Conservation (phyloP, 2,329 filamentous ascomycete genomes). For the Fusarium sp. region DNA sequence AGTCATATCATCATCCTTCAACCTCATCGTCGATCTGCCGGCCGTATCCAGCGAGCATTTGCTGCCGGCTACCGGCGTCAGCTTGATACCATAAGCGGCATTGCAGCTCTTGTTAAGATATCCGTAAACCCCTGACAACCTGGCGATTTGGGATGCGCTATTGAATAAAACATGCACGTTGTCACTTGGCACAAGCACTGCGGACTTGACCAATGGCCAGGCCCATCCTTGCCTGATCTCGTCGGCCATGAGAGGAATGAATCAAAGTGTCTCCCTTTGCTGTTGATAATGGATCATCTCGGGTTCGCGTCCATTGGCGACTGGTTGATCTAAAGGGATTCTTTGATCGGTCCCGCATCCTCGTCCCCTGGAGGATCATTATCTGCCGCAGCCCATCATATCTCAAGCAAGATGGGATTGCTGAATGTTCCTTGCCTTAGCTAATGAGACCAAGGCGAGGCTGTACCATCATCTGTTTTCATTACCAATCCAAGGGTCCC, state of each 20-base stretch:
- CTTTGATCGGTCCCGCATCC: conserved; percentile 4
- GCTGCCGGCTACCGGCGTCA: conserved; percentile 22
- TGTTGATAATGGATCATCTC: conserved; percentile 21
- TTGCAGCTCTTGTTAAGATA: not conserved
- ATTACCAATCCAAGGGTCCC: conserved; percentile 16
- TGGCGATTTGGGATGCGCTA: conserved; percentile 22
- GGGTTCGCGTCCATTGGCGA: conserved; percentile 18
- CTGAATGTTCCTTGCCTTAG: conserved; percentile 13
- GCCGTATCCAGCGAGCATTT: conserved; percentile 13
- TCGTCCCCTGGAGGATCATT: conserved; percentile 3
- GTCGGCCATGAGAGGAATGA: conserved; percentile 22
- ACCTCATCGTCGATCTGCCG: conserved; percentile 46
- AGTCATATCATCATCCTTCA: conserved; percentile 29
- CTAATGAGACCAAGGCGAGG: conserved; percentile 13
- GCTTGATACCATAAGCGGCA: conserved; percentile 25
- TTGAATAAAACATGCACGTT: conserved; percentile 16
- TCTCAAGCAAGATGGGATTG: conserved; percentile 7
- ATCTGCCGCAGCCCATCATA: conserved; percentile 26
- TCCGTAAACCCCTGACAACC: conserved; percentile 12
- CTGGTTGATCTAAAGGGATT: conserved; percentile 8
- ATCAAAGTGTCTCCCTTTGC: conserved; percentile 22
- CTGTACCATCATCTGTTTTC: conserved; percentile 14
- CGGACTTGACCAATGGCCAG: conserved; percentile 15
- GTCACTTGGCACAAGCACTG: conserved; percentile 13
- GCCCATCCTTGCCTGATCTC: conserved; percentile 17